Evolutionary conservation across 106 monocot genomes (phyloP).

Genomic region (Phalaenopsis equestris): DNA sequence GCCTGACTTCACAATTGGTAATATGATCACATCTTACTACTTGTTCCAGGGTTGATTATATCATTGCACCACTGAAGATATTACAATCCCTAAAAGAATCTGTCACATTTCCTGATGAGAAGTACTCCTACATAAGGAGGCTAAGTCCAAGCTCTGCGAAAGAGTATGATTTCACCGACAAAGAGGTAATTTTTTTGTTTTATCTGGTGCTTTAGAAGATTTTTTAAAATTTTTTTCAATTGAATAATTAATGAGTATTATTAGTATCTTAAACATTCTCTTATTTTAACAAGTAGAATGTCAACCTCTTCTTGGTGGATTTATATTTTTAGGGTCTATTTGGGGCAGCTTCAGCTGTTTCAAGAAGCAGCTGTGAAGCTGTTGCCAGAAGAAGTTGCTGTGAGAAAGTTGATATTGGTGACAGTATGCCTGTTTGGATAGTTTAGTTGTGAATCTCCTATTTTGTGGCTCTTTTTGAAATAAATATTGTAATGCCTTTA

Average conservation of each 20-base stretch:
- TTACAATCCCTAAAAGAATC: constrained; percentile 87
- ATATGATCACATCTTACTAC: not conserved
- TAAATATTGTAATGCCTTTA: too few relatives aligned
- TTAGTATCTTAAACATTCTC: not conserved
- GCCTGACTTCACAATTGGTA: not conserved
- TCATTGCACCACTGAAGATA: constrained; percentile 90
- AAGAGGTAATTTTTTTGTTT: constrained; percentile 46
- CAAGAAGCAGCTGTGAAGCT: too few relatives aligned
- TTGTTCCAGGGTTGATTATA: constrained; percentile 70
- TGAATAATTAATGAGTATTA: not conserved
- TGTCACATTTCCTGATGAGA: constrained; percentile 60
- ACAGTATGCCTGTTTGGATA: too few relatives aligned
- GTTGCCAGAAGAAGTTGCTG: too few relatives aligned
- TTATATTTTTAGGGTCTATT: too few relatives aligned
- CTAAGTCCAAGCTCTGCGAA: constrained; percentile 57
- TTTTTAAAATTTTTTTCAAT: not conserved
- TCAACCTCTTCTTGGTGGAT: not conserved
- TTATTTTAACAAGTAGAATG: not conserved
- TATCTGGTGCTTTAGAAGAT: not conserved
- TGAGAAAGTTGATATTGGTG: too few relatives aligned
- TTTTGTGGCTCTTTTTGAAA: too few relatives aligned
- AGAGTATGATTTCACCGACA: constrained; percentile 51
- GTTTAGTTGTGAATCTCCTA: too few relatives aligned
- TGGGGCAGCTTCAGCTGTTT: too few relatives aligned
- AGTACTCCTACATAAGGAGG: constrained; percentile 67